A percentile compares a stretch with the other conserved stretches of the same genome.
Conservation (phyloP, 2,329 filamentous ascomycete genomes). For the Sordariomycetes sp. region DNA sequence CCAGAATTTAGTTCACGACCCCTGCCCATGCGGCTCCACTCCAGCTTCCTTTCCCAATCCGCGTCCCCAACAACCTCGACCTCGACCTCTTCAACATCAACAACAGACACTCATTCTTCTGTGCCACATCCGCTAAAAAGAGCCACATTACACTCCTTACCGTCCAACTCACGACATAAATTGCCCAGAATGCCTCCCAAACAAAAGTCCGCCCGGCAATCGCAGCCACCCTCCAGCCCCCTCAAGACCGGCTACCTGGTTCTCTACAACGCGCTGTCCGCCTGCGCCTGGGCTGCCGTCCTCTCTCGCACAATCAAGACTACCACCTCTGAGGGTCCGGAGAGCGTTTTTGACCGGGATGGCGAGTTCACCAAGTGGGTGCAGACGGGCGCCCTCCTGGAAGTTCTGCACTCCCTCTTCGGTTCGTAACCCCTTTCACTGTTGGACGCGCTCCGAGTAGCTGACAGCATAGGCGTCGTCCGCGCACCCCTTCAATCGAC, state of each 20-base stretch:
- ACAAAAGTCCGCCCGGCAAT: not conserved
- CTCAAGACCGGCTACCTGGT: conserved; percentile 63
- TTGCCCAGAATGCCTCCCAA: conserved; percentile 1
- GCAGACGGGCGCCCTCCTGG: conserved; percentile 75
- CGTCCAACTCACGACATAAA: too few species aligned
- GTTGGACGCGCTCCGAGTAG: not conserved
- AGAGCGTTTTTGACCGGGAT: conserved; percentile 49
- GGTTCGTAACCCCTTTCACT: conserved; percentile 39
- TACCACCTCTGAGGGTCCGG: conserved; percentile 44
- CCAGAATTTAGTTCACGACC: too few species aligned
- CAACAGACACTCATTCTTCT: too few species aligned
- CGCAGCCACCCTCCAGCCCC: conserved; percentile 9
- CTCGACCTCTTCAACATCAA: too few species aligned
- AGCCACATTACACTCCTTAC: too few species aligned
- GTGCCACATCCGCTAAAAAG: too few species aligned
- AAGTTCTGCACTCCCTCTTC: conserved; percentile 71
- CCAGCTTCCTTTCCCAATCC: too few species aligned
- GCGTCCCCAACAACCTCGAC: not conserved
- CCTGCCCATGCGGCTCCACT: too few species aligned
- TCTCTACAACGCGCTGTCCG: conserved; percentile 74
- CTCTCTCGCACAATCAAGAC: conserved; percentile 56
- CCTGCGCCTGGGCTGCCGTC: conserved; percentile 69
- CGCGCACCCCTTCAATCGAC: conserved; percentile 81
- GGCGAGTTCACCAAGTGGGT: conserved; percentile 67
- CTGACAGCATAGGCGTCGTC: conserved; percentile 57